Evolutionary conservation across 148 eudicot genomes (phyloP), one percentile per base, ranked within the genome.

Genomic region (Dianthus caryophyllus): DNA sequence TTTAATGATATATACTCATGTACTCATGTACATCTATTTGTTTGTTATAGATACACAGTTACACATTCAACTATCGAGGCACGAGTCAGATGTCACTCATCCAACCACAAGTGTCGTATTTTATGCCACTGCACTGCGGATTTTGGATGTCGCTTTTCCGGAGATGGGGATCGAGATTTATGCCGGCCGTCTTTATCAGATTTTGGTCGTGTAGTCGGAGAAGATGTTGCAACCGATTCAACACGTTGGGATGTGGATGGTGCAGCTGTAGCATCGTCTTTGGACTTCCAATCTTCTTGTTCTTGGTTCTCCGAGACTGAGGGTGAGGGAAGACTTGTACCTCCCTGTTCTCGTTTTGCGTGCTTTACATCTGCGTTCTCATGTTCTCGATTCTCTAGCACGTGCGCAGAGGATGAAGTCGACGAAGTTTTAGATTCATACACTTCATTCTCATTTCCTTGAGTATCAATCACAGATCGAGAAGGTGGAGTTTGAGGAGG

Each of bases 21-120:
- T n/a, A n/a, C n/a, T n/a, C 31, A 48, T 66, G 70, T 38, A 68
- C 47, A 61, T 33, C 71, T 66, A 61, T 13, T 17, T 52, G n/a
- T 43, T 57, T 53, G 63, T 62, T 31, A 62, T 54, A 68, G 64
- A 61, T 31, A 46, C 54, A 75, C 31, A 17, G 26, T 30, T 36
- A 59, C 67, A 66, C 18, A 49, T 4, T 31, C 12, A 7, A 9
- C 18, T 49, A 13, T 13, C 11, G 44, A 41, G 44, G 31, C 46
- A 25, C 18, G 9, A 43, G 16, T 36, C n/a, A 4, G 41, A 60
- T 44, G n/a, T 76, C 59, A 76, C 16, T 75, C 74, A 39, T 69
- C 82, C 55, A 78, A 72, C 87, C 87, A 88, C 79, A 85, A 24
- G 77, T 81, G 82, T 36, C 88, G 78, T 15, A 80, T 80, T 63